phyloP scores from a whole-genome alignment of 805 yeast species.

The Saturnispora quitensis region DNA sequence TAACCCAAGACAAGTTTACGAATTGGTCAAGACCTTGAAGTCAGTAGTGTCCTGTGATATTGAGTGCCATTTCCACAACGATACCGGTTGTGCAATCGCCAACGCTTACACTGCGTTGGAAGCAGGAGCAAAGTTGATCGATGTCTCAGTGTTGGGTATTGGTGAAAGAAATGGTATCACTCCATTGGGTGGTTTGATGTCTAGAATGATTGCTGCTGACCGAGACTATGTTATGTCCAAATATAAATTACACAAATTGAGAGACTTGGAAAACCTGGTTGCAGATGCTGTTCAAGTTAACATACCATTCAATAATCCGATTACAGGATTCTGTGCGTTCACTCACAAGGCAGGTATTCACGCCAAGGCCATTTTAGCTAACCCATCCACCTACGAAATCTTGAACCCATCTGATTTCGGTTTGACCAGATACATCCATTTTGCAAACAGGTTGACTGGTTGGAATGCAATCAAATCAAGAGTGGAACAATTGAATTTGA shows the following conservation, averaged over 20 bases:
- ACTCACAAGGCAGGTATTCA: constrained; percentile 99
- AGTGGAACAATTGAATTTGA: constrained; percentile 91
- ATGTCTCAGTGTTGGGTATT: constrained; percentile 91
- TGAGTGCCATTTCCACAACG: constrained; percentile 98
- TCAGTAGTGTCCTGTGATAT: constrained; percentile 94
- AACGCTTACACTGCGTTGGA: constrained; percentile 97
- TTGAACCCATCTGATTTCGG: constrained; percentile 93
- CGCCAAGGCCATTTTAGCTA: constrained; percentile 96
- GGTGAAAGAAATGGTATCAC: constrained; percentile 99
- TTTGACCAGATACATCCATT: constrained; percentile 90
- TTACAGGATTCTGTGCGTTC: constrained; percentile 98
- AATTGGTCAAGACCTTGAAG: constrained; percentile 85
- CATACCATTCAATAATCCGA: constrained; percentile 96
- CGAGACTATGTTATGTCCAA: constrained; percentile 91
- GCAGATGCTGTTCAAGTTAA: constrained; percentile 97
- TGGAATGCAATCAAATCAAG: constrained; percentile 99
- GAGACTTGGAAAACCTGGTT: constrained; percentile 91
- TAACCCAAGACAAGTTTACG: constrained; percentile 97
- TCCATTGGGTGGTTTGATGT: constrained; percentile 96
- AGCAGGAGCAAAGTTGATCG: constrained; percentile 93
- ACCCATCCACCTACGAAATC: constrained; percentile 98
- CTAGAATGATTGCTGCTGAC: constrained; percentile 98
- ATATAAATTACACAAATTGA: constrained; percentile 89
- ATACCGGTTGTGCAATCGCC: constrained; percentile 98
- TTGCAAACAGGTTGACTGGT: constrained; percentile 95